These are phyloP conservation scores for Diaporthe amygdali DNA, from an alignment of 2,329 filamentous ascomycete species.

Conservation along the genomic window DNA sequence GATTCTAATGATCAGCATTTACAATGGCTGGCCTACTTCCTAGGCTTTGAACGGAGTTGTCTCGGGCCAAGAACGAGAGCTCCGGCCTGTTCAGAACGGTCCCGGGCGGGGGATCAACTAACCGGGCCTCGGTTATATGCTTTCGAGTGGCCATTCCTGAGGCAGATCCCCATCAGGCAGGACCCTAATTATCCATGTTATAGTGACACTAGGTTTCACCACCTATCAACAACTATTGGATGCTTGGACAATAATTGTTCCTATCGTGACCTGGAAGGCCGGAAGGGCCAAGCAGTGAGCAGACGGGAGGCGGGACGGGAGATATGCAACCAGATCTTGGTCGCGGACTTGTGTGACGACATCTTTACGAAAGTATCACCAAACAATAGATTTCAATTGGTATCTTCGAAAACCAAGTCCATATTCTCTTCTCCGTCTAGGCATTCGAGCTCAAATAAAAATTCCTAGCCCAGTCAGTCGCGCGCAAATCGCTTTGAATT, in stretches of 20 bases:
- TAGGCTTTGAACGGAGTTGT: neutral
- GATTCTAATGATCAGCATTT: too few relatives aligned
- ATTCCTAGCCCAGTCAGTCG: neutral
- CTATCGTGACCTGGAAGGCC: neutral
- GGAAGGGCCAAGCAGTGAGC: neutral
- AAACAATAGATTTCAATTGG: neutral
- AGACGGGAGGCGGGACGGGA: neutral
- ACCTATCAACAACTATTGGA: too few relatives aligned
- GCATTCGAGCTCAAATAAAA: too few relatives aligned
- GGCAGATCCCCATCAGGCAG: neutral
- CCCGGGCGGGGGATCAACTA: neutral
- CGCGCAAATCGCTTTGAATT: neutral
- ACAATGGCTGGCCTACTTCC: neutral
- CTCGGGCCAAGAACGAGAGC: neutral
- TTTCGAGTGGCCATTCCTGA: neutral
- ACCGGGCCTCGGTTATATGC: constrained; percentile 6
- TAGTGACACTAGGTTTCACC: neutral
- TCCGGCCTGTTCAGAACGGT: neutral
- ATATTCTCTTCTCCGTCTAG: too few relatives aligned
- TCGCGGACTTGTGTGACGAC: neutral
- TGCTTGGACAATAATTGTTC: fast-evolving
- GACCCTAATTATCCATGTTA: neutral
- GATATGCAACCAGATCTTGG: neutral
- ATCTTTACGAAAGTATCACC: neutral
- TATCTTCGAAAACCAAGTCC: too few relatives aligned